Base-by-base conservation (phyloP, 2,329 filamentous ascomycete species). In the Scedosporium apiospermum region DNA sequence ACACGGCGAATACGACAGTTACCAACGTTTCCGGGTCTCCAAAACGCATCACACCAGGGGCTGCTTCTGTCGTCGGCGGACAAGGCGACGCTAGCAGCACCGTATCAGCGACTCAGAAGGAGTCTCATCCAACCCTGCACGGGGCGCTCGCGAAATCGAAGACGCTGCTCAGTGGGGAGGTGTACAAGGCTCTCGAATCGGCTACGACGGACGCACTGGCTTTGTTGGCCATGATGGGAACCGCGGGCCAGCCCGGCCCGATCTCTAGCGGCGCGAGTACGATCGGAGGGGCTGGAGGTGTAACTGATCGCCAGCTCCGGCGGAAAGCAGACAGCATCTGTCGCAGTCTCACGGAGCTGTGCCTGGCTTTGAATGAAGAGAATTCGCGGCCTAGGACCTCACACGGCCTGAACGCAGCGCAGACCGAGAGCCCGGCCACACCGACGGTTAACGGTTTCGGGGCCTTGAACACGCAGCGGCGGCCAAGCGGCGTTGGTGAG, bases 261-360 rank as follows among this genome's bases (percentile, higher is more conserved):
- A 88, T 88, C 55, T 87, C 88, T 0, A 87, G 88, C 64, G 85
- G 83, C 53, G 83, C 84, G 12, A 88, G 87, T 68, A 78, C 82
- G 60, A 82, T 87, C 63, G 84, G 87, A 34, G 75, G 77, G 41
- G 74, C 76, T 12, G 79, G 78, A 0, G 75, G 78, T 0, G 75
- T 87, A 10, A 88, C 90, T 1, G 93, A 99, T 71, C 86, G 95
- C 60, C 91, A 96, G 71, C 80, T 96, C 16, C 86, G 92, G 58
- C 86, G 93, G 65, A 97, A 96, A 74, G 91, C 91, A 30, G 93
- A 99, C 71, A 92, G 89, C 70, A 86, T 99, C 71, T 98, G 95
- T 72, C 88, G 93, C 62, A 95, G 90, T 70, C 77, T 99, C 66
- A 98, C 93, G 0, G 95, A 99, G 73, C 80, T 99, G 6, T 96